phyloP scores from a whole-genome alignment of 495 filamentous ascomycete species.

The Daldinia childiae region DNA sequence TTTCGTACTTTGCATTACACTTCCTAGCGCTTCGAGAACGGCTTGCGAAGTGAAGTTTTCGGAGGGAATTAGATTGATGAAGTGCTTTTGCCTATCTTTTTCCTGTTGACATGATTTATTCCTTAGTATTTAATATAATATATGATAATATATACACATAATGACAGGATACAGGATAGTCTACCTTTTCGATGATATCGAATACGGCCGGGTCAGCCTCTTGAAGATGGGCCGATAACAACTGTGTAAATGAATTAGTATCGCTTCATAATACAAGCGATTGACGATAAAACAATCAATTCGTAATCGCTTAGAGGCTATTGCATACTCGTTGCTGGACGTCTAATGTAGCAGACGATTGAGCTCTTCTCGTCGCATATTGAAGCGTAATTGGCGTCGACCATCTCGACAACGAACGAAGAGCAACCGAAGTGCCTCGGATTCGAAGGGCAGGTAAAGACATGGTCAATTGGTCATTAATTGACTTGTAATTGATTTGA shows the following conservation, averaged over 20 bases:
- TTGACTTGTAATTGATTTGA: background rate
- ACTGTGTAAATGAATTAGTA: conserved; percentile 58
- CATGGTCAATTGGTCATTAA: conserved; percentile 22
- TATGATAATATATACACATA: background rate
- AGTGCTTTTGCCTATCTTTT: conserved; percentile 93
- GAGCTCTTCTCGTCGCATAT: conserved; percentile 52
- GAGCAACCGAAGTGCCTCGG: conserved; percentile 41
- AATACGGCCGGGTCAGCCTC: conserved; percentile 87
- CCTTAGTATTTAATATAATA: conserved; percentile 27
- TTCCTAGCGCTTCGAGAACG: conserved; percentile 94
- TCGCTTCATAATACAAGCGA: background rate
- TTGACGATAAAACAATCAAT: conserved; percentile 10
- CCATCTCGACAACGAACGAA: conserved; percentile 34
- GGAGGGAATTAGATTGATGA: conserved; percentile 98
- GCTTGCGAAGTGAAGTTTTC: conserved; percentile 99
- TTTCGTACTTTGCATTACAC: conserved; percentile 93
- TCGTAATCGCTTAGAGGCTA: conserved; percentile 4
- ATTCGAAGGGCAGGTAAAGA: conserved; percentile 37
- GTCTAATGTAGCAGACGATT: conserved; percentile 62
- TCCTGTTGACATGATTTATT: conserved; percentile 64
- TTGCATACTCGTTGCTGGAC: conserved; percentile 69
- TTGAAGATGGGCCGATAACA: conserved; percentile 80
- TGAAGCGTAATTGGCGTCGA: conserved; percentile 29
- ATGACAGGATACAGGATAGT: background rate
- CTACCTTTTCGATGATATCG: conserved; percentile 88